A percentile compares a stretch with the other conserved stretches of the same genome.
These are phyloP conservation scores for Trametes cingulata DNA, from an alignment of 768 basidiomycete genomes.

Conservation along the genomic window DNA sequence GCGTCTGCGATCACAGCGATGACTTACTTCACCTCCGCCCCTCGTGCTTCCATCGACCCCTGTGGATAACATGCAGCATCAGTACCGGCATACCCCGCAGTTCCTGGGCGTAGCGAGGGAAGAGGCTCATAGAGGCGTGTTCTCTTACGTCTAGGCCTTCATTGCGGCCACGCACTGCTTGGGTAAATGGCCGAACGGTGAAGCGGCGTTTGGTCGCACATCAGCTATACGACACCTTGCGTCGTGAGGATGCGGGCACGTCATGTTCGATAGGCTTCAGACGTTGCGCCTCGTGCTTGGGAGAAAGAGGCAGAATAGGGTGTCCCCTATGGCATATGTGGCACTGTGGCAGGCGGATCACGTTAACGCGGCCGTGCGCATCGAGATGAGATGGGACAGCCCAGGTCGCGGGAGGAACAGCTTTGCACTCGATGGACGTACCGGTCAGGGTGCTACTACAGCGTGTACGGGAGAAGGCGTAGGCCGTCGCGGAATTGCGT, in stretches of 20 bases:
- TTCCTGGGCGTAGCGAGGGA: not conserved
- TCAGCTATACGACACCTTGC: not conserved
- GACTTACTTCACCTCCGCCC: not conserved
- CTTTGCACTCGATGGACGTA: too few species aligned
- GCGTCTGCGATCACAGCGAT: too few species aligned
- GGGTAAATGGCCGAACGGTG: not conserved
- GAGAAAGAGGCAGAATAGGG: not conserved
- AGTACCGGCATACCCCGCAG: not conserved
- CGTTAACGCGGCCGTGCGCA: not conserved
- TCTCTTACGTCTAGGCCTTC: not conserved
- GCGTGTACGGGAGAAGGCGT: too few species aligned
- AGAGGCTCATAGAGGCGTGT: not conserved
- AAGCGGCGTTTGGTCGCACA: not conserved
- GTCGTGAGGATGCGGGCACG: not conserved
- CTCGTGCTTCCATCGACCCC: not conserved
- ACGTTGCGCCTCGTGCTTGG: not conserved
- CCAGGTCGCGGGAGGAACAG: not conserved
- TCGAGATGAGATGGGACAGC: not conserved
- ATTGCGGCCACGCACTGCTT: not conserved
- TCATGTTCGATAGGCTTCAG: not conserved
- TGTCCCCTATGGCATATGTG: not conserved
- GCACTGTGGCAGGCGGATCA: not conserved
- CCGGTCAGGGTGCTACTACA: too few species aligned
- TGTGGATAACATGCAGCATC: not conserved
- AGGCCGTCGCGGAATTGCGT: too few species aligned